Evolutionary conservation across 2,329 filamentous ascomycete species (phyloP), one percentile per base, ranked within the genome.

Genomic region (Pseudocercospora musae): DNA sequence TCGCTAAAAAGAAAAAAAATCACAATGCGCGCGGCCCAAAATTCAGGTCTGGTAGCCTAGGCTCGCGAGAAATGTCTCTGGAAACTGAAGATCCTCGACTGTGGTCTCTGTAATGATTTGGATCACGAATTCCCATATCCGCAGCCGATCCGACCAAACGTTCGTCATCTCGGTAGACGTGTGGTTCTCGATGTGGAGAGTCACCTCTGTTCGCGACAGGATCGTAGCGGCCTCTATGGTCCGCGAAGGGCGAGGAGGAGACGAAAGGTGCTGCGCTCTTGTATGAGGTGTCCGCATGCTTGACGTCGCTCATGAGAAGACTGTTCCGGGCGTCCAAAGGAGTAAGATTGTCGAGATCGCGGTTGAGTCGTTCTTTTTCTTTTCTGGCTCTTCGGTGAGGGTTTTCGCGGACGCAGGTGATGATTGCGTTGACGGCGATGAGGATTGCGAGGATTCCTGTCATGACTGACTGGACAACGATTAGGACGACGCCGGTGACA

Each of bases 401-500:
- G 79, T 98, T 98, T 79, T 92, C 86, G 75, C 89, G 90, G 84
- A 87, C 87, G 78, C 88, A 92, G 57, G 87, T 84, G 70, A 91
- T 90, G 73, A 97, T 86, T 52, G 91, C 91, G 73, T 98, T 98
- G 80, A 93, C 90, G 10, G 85, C 85, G 70, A 99, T 96, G 29
- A 98, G 82, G 57, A 98, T 89, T 3, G 91, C 93, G 60, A 99
- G 82, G 23, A 92, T 77, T 65, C 85, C 92, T 5, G 93, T 96
- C 68, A 99, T 80, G 0, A 88, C 85, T 0, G 91, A 91, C 78
- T 99, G 95, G 4, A 98, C 84, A n/a, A 88, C 91, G 68, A 98
- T 95, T 62, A 99, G 84, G 15, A 92, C 91, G n/a, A 98, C 86
- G 59, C 95, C 95, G 15, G 91, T 94, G 55, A 98, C 86, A 0